Conservation (phyloP, 129 eudicot species). For the Escallonia herrerae region DNA sequence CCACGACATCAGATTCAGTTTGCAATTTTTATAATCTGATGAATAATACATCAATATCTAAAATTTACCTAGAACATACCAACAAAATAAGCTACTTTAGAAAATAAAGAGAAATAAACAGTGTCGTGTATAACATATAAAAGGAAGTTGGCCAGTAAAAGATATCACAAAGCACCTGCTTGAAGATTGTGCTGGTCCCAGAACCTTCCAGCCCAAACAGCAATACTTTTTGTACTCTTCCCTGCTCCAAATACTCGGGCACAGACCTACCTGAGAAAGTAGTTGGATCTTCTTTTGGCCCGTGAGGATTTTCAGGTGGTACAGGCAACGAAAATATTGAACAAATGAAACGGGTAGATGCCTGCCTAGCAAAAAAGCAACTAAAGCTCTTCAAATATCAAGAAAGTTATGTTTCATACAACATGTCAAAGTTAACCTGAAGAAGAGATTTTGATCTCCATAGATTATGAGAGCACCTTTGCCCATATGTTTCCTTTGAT, state of each 20-base stretch:
- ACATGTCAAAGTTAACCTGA: not conserved
- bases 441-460: not conserved
- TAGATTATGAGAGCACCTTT: slow-evolving; percentile 32
- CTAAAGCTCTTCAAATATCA: slow-evolving; percentile 6
- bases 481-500: slow-evolving; percentile 54
- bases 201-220: slow-evolving; percentile 49
- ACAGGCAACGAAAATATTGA: slow-evolving; percentile 42
- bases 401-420: not conserved
- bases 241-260: slow-evolving; percentile 24
- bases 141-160: not conserved
- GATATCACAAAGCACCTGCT: slow-evolving; percentile 29
- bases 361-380: slow-evolving; percentile 38
- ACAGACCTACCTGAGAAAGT: slow-evolving; percentile 23
- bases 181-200: slow-evolving; percentile 51
- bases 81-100: not conserved
- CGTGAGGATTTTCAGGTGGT: slow-evolving; percentile 27
- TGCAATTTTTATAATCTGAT: not conserved
- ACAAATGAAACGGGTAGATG: slow-evolving; percentile 35
- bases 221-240: slow-evolving; percentile 29
- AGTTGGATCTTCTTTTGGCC: slow-evolving; percentile 17
- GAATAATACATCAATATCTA: too few species aligned
- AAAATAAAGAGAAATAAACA: not conserved
- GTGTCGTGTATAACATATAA: not conserved
- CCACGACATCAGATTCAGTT: not conserved
- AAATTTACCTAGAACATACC: too few species aligned